Base-by-base conservation (phyloP, 345 rosid genomes). In the Aquilaria yunnanensis region DNA sequence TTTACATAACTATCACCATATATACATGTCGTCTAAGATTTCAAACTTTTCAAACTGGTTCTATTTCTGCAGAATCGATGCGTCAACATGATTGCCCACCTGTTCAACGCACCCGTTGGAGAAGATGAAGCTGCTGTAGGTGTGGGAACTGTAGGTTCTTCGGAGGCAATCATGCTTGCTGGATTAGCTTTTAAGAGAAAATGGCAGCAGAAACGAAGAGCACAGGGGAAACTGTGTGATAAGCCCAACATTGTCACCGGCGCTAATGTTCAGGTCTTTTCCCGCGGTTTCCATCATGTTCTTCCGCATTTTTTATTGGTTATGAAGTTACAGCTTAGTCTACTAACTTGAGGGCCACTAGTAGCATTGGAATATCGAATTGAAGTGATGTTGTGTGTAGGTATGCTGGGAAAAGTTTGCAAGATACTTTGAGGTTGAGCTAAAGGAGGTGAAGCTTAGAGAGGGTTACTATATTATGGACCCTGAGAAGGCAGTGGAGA, bases 381-480 rank as follows among this genome's bases (percentile, higher is more conserved):
- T 16, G 23, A 16, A 16, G 23, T 16, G 23, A 16, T 16, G 23
- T 16, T 16, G 10, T 54, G 46, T 2, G 1, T 64, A 87, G 88
- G 95, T 87, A 2, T 88, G 92, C 67, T 88, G 92, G 96, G 89
- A 88, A 82, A 85, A 85, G 60, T 88, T 88, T 63, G 92, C 96
- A 0, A 83, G 96, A 78, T 88, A 88, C 67, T 85, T 88, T 67
- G 96, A 88, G 76, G 96, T 88, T 11, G 96, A 85, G 60, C 72
- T 87, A 33, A 87, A 85, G 72, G 95, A 87, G 61, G 91, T 85
- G 74, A 87, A 85, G 65, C 78, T 87, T 45, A 75, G 57, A n/a
- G 89, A 88, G 55, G 88, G 81, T 10, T 85, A 77, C 61, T 88
- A 88, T 48, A 85, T 88, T 12, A 72, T 88, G 88, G 80, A 85